These are phyloP conservation scores for Aspergillus nidulans DNA, from an alignment of 495 filamentous ascomycete species.

Conservation along the genomic window DNA sequence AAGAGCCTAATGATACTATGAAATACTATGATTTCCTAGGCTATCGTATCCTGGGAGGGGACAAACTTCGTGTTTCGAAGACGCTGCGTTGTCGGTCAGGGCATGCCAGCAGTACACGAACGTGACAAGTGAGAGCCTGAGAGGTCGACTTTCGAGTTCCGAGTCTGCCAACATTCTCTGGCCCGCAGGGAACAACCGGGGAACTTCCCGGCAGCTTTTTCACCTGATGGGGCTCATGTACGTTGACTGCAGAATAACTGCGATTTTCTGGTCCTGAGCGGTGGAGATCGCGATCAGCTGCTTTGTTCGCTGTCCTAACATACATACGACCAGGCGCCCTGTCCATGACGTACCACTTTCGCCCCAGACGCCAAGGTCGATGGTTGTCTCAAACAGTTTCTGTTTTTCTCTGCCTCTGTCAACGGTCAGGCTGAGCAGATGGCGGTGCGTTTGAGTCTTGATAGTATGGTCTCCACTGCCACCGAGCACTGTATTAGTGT, in stretches of 20 bases:
- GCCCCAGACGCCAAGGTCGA: conserved; percentile 1
- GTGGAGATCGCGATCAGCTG: background rate
- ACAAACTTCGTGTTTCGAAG: background rate
- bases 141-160: background rate
- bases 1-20: background rate
- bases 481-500: background rate
- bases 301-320: conserved; percentile 2
- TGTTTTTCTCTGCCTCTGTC: background rate
- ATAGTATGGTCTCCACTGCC: background rate
- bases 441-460: background rate
- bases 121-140: background rate
- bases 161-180: background rate
- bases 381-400: background rate
- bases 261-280: conserved; percentile 11
- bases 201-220: conserved; percentile 15
- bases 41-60: background rate
- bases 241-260: conserved; percentile 14
- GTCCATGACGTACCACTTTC: background rate
- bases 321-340: background rate
- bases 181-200: conserved; percentile 10
- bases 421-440: background rate
- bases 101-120: background rate
- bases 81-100: conserved; percentile 5
- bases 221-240: conserved; percentile 18
- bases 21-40: background rate